Evolutionary conservation across 331 rosid genomes (phyloP).

Genomic region (Pyrus hybrid): DNA sequence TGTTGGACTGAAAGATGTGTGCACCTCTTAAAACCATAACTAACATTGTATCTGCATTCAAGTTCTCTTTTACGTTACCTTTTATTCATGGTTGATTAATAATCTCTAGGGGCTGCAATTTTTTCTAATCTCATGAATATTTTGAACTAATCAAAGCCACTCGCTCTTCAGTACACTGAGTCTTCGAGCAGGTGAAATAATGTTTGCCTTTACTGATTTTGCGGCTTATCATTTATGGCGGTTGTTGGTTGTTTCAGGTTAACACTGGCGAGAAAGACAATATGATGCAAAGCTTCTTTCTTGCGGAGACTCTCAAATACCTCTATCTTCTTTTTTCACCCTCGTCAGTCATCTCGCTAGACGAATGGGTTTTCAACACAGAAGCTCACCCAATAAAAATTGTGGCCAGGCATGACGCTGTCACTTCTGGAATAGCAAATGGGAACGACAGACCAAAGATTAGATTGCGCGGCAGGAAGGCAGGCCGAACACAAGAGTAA

Average conservation of each 20-base stretch:
- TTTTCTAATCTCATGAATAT: not conserved
- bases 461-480: slow-evolving; percentile 71
- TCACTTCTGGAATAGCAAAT: slow-evolving; percentile 14
- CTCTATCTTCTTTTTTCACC: slow-evolving; percentile 94
- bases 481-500: slow-evolving; percentile 43
- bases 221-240: slow-evolving; percentile 1
- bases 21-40: slow-evolving; percentile 22
- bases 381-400: slow-evolving; percentile 94
- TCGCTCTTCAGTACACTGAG: not conserved
- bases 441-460: slow-evolving; percentile 30
- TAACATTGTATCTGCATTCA: slow-evolving; percentile 7
- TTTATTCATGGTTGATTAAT: not conserved
- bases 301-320: slow-evolving; percentile 93
- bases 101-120: not conserved
- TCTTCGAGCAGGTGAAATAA: not conserved
- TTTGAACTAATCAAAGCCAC: not conserved
- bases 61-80: not conserved
- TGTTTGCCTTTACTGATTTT: not conserved
- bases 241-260: slow-evolving; percentile 47
- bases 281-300: slow-evolving; percentile 98
- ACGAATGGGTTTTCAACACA: slow-evolving; percentile 97
- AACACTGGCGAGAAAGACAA: slow-evolving; percentile 81
- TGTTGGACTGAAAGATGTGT: slow-evolving; percentile 94
- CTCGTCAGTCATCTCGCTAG: slow-evolving; percentile 74
- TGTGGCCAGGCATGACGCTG: slow-evolving; percentile 40